Evolutionary conservation across 768 basidiomycete species (phyloP).

Genomic region (Amanita rimosa): DNA sequence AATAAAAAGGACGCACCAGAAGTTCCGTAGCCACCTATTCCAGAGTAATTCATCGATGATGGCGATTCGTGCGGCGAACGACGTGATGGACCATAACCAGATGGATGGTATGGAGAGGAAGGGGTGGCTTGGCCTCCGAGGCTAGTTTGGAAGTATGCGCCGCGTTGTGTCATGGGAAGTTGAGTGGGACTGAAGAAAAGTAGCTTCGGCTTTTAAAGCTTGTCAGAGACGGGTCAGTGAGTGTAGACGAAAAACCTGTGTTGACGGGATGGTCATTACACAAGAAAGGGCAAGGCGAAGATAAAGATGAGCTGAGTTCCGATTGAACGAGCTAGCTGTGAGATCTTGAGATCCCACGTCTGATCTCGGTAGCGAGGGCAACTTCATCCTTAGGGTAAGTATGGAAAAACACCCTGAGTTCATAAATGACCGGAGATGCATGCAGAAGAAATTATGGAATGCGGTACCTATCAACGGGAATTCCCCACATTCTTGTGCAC

Average conservation of each 20-base stretch:
- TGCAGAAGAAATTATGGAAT: not conserved
- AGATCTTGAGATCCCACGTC: slow-evolving; percentile 6
- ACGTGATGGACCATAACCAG: not conserved
- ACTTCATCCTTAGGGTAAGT: not conserved
- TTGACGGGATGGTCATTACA: not conserved
- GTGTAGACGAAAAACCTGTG: slow-evolving; percentile 4
- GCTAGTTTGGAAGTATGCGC: slow-evolving; percentile 2
- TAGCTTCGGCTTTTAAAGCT: slow-evolving; percentile 1
- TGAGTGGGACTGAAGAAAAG: not conserved
- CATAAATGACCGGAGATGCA: not conserved
- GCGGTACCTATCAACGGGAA: not conserved
- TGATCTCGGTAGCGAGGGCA: slow-evolving; percentile 4
- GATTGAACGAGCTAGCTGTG: slow-evolving; percentile 3
- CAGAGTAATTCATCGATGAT: slow-evolving; percentile 1
- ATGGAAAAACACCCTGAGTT: not conserved
- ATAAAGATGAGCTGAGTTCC: not conserved
- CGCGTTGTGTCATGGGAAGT: slow-evolving; percentile 2
- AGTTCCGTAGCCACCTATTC: not conserved
- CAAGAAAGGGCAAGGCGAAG: not conserved
- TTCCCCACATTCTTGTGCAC: not conserved
- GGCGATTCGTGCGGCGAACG: not conserved
- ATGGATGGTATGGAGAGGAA: not conserved
- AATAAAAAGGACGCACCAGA: not conserved
- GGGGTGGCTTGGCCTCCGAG: not conserved
- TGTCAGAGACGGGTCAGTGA: not conserved